Evolutionary conservation across 805 yeast genomes (phyloP).

Genomic region (Yamadazyma tumulicola): DNA sequence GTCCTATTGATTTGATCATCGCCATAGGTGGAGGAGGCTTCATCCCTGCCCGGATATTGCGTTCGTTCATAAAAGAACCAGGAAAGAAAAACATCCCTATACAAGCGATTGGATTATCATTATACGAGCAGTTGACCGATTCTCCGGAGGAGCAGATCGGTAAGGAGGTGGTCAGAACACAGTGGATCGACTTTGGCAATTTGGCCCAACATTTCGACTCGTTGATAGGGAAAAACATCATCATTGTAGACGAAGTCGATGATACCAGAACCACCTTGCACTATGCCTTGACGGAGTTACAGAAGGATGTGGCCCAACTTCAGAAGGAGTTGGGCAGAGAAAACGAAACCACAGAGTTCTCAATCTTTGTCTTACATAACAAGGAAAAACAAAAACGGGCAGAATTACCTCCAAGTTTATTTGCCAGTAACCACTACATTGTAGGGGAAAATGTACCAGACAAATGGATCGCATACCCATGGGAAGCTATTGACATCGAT

Average conservation of each 20-base stretch:
- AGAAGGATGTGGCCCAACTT: slow-evolving; percentile 57
- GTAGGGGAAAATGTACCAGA: slow-evolving; percentile 76
- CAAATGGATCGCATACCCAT: slow-evolving; percentile 85
- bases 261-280: slow-evolving; percentile 89
- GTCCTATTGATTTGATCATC: slow-evolving; percentile 53
- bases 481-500: slow-evolving; percentile 85
- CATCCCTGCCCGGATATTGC: slow-evolving; percentile 63
- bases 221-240: slow-evolving; percentile 73
- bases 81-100: slow-evolving; percentile 67
- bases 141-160: slow-evolving; percentile 47
- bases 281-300: slow-evolving; percentile 75
- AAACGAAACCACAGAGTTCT: slow-evolving; percentile 61
- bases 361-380: slow-evolving; percentile 80
- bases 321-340: slow-evolving; percentile 58
- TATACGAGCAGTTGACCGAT: slow-evolving; percentile 54
- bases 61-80: slow-evolving; percentile 56
- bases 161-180: slow-evolving; percentile 80
- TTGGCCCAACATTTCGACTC: slow-evolving; percentile 67
- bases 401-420: slow-evolving; percentile 58
- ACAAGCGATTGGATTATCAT: slow-evolving; percentile 65
- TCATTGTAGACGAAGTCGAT: slow-evolving; percentile 88
- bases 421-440: slow-evolving; percentile 62
- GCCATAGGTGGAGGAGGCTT: slow-evolving; percentile 77
- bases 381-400: slow-evolving; percentile 81
- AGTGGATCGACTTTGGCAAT: slow-evolving; percentile 84